These are phyloP conservation scores for Paraconiothyrium brasiliense DNA, from an alignment of 2,329 filamentous ascomycete genomes.

Conservation along the genomic window DNA sequence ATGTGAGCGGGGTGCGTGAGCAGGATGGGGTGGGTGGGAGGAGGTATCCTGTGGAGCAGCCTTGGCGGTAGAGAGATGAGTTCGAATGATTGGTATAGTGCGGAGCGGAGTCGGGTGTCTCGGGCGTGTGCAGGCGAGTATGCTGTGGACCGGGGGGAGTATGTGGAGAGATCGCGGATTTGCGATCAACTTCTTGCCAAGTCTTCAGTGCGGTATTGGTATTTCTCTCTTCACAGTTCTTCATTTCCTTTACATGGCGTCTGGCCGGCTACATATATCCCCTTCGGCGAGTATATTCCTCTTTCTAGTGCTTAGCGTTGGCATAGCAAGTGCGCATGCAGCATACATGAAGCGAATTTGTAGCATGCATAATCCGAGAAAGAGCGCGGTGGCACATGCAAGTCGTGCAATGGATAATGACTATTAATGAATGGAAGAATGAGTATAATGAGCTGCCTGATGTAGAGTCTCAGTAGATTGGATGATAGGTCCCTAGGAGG, in stretches of 20 bases:
- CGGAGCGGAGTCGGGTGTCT: not conserved
- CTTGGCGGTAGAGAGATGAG: conserved; percentile 18
- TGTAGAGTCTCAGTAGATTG: too few species aligned
- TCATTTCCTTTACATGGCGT: not conserved
- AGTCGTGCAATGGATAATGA: not conserved
- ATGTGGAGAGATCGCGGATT: too few species aligned
- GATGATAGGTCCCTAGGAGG: too few species aligned
- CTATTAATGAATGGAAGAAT: not conserved
- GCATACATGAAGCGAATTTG: not conserved
- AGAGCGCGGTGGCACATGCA: too few species aligned
- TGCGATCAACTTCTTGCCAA: too few species aligned
- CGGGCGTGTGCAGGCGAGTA: not conserved
- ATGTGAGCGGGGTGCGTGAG: conserved; percentile 39
- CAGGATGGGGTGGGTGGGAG: conserved; percentile 47
- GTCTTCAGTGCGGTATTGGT: not conserved
- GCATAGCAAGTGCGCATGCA: not conserved
- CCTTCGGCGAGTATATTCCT: not conserved
- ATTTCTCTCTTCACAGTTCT: not conserved
- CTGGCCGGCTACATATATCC: not conserved
- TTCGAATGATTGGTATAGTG: not conserved
- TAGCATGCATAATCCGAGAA: not conserved
- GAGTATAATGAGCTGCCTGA: not conserved
- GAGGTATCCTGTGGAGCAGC: conserved; percentile 40
- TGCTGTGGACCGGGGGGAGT: not conserved
- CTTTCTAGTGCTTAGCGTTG: not conserved